Conservation (phyloP, 495 filamentous ascomycete species). For the Neurospora sp. region DNA sequence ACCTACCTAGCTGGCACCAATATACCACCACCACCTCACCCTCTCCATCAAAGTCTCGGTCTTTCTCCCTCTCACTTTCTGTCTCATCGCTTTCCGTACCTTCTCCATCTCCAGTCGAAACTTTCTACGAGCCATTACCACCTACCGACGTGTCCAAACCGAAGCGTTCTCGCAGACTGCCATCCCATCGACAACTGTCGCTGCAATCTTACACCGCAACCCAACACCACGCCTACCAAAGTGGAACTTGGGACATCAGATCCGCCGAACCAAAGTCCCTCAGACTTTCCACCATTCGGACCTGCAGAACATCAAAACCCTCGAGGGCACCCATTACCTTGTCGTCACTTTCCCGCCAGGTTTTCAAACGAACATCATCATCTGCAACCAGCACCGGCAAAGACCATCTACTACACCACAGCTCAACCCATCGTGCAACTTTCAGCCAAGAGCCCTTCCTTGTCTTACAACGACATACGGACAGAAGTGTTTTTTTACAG, state of each 20-base stretch:
- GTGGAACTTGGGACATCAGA: neutral
- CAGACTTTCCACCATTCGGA: neutral
- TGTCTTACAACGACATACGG: neutral
- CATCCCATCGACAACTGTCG: neutral
- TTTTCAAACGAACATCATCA: neutral
- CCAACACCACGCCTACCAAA: neutral
- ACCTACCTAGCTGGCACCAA: neutral
- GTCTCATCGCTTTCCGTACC: neutral
- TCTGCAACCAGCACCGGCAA: neutral
- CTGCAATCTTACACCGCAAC: neutral
- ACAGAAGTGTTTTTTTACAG: neutral
- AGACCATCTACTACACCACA: neutral
- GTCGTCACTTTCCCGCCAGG: neutral
- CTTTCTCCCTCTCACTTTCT: neutral
- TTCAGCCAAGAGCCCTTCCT: neutral
- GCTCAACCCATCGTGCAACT: neutral
- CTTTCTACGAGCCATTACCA: neutral
- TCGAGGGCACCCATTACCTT: neutral
- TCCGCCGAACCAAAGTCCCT: neutral
- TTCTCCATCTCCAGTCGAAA: neutral
- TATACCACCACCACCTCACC: neutral
- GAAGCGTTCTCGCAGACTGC: neutral
- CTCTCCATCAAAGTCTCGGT: neutral
- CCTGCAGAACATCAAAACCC: neutral
- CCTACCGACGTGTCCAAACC: neutral